Evolutionary conservation across 2,329 filamentous ascomycete species (phyloP), one percentile per base, ranked within the genome.

Genomic region (Rhexocercosporidium sp.): DNA sequence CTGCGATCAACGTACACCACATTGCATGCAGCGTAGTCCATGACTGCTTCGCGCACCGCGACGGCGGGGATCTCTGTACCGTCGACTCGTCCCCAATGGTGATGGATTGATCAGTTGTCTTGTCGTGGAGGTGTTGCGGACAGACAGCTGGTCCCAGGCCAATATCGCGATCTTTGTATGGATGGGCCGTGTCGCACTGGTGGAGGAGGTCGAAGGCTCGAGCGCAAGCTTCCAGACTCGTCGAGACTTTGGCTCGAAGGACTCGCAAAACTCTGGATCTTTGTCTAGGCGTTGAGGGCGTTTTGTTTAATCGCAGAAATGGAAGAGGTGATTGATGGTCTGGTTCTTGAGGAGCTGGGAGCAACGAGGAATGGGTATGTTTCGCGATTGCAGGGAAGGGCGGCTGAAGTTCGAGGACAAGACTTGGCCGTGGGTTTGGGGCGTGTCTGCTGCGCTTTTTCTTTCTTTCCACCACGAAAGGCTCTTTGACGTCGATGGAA

Each of bases 21-120:
- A 75, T 80, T 79, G 75, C 79, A 82, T 66, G 78, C 77, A 66
- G 77, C 77, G 75, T 80, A 78, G 75, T 82, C 79, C 79, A 81
- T 81, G 56, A 70, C 72, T 73, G 71, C 71, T 73, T 71, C 65
- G 70, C 73, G 66, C 71, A 73, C 72, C 70, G 69, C 73, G 70
- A 73, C 70, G 66, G 70, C 72, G 59, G 65, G 56, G 66, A 41
- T 44, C 56, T 66, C 67, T 66, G 65, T 66, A 62, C 67, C 70
- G 69, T 68, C 68, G 62, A 39, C 56, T 71, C 71, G 67, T 70
- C 73, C 67, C 69, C 73, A 70, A 57, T 65, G 31, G 51, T 20
- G n/a, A 56, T 56, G 51, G 47, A 31, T 27, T 59, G 56, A 22
- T 66, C 31, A 67, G 49, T 65, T 64, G 61, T 27, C 46, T 63